Evolutionary conservation across 495 filamentous ascomycete species (phyloP), one percentile per base, ranked within the genome.

Genomic region (Neurospora sp.): DNA sequence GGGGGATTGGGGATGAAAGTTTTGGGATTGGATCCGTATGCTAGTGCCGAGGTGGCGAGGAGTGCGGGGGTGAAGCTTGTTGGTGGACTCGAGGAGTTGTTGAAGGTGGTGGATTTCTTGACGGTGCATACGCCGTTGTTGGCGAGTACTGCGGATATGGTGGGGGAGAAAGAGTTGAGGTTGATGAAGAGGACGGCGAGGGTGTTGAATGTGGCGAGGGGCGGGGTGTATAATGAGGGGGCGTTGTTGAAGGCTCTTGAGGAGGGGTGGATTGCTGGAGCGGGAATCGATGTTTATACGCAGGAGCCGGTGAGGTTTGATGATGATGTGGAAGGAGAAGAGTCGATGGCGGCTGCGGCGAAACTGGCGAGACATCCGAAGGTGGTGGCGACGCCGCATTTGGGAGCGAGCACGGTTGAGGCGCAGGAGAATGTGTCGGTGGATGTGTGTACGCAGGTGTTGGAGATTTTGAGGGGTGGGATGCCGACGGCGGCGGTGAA

Each of bases 91-190:
- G 74, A 79, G 3, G 88, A 87, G 27, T 78, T 94, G 46, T 83
- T 93, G 7, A 81, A 84, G 12, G 83, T 82, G 41, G 88, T 87
- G 18, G 91, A 94, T 78, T 91, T 93, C 76, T 79, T 94, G 68
- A 93, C 91, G 1, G 88, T 93, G 37, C 91, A 93, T 74, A 93
- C 92, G 5, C 92, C 92, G 0, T 81, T 94, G 73, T 88, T 92
- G 74, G 89, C 89, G 5, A 89, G 87, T 8, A 94, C 92, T 9
- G 86, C 87, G 18, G 89, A 90, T 69, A 83, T 94, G 78, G 87
- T 93, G 5, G 84, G 87, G 22, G 83, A 83, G 8, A 77, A 79
- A 3, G 89, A 94, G 77, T 80, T 94, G n/a, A 78, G 78, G 39
- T 83, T 82, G 66, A 93, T 94, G 91, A 92, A 91, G 79, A 80